Conservation (phyloP, 371 early-diverging fungal species). For the Syncephalastrum sp. region DNA sequence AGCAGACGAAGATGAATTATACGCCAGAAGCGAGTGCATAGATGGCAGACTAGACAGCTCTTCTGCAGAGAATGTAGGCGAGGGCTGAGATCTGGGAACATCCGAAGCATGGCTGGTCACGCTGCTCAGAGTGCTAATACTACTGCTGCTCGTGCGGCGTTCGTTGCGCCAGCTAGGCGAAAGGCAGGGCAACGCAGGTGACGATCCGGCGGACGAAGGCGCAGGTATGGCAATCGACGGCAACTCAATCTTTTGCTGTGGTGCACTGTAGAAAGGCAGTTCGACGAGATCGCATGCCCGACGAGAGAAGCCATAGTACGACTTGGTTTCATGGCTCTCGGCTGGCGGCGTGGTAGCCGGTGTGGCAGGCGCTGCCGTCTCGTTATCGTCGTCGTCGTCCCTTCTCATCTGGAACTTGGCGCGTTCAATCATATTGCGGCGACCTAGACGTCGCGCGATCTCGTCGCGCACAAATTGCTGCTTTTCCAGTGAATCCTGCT, state of each 20-base stretch:
- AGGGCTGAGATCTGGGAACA: neutral
- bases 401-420: constrained; percentile 3
- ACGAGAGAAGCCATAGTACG: no score
- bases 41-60: constrained; percentile 11
- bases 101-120: constrained; percentile 14
- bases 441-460: constrained; percentile 42
- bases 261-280: constrained; percentile 42
- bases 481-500: constrained; percentile 51
- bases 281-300: constrained; percentile 20
- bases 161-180: constrained; percentile 33
- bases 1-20: constrained; percentile 7
- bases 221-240: constrained; percentile 27
- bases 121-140: constrained; percentile 31
- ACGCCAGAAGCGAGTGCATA: constrained; percentile 17
- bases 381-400: no score
- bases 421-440: constrained; percentile 18
- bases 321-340: no score
- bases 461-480: constrained; percentile 61
- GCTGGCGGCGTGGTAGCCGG: no score
- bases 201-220: constrained; percentile 17
- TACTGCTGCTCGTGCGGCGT: constrained; percentile 42
- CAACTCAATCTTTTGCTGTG: constrained; percentile 46
- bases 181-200: constrained; percentile 34
- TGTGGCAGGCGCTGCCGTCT: no score
- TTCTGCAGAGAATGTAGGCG: neutral